Percentiles rank a stretch among this genome's conserved stretches.
Evolutionary conservation across 768 basidiomycete genomes (phyloP).

Genomic region (Udeniomyces megalosporus): DNA sequence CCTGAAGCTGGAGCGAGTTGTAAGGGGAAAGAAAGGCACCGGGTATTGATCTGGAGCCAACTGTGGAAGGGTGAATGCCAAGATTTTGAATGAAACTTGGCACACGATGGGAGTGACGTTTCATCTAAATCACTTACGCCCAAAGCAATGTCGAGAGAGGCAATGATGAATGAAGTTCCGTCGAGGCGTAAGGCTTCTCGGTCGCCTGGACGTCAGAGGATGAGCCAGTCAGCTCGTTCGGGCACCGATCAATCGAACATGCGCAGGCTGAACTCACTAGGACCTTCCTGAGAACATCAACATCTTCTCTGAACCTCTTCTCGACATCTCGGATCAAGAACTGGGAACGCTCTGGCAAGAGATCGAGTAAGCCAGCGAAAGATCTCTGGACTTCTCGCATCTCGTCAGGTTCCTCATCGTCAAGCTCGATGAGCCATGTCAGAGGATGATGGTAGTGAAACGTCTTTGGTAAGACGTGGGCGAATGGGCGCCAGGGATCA

Average conservation of each 20-base stretch:
- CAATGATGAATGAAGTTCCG: slow-evolving; percentile 39
- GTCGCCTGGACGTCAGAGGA: no score
- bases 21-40: slow-evolving; percentile 47
- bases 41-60: slow-evolving; percentile 78
- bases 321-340: slow-evolving; percentile 23
- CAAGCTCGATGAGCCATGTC: slow-evolving; percentile 40
- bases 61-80: no score
- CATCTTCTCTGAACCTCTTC: slow-evolving; percentile 23
- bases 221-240: no score
- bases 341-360: slow-evolving; percentile 15
- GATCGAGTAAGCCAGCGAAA: slow-evolving; percentile 29
- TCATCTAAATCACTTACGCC: no score
- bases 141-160: slow-evolving; percentile 9
- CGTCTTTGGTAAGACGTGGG: slow-evolving; percentile 56
- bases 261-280: slow-evolving; percentile 11
- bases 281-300: slow-evolving; percentile 15
- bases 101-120: no score
- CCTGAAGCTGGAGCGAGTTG: slow-evolving; percentile 35
- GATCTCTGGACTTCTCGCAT: slow-evolving; percentile 18
- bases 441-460: slow-evolving; percentile 65
- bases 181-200: slow-evolving; percentile 33
- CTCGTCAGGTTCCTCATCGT: slow-evolving; percentile 26
- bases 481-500: slow-evolving; percentile 36
- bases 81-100: no score
- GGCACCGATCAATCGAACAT: not conserved